Conservation (phyloP, 805 yeast genomes). For the Spencermartinsiella europaea region DNA sequence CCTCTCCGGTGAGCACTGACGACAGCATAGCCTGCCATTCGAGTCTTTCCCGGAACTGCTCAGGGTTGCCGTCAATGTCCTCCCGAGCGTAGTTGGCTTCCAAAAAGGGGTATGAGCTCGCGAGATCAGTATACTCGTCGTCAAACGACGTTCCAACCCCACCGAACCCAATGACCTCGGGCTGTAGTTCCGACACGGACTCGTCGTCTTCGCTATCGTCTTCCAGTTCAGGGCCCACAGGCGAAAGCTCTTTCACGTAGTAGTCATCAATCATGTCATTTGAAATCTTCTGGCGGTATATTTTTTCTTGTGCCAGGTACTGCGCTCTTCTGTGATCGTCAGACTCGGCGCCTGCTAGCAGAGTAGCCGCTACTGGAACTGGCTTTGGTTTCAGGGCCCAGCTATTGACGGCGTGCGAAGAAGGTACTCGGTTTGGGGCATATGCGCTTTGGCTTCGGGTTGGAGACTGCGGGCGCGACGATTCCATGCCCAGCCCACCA, state of each 20-base stretch:
- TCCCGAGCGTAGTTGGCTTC: conserved; percentile 16
- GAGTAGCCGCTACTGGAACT: neutral
- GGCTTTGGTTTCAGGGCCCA: conserved; percentile 1
- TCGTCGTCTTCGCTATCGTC: conserved; percentile 31
- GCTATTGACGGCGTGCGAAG: conserved; percentile 1
- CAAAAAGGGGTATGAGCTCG: conserved; percentile 14
- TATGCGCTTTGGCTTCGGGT: conserved; percentile 21
- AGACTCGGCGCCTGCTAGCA: neutral
- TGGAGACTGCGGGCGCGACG: conserved; percentile 18
- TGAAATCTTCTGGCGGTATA: conserved; percentile 57
- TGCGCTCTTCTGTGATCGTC: conserved; percentile 24
- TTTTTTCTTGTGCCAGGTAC: conserved; percentile 59
- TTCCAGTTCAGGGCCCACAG: conserved; percentile 31
- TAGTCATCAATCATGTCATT: conserved; percentile 64
- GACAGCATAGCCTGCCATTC: conserved; percentile 96
- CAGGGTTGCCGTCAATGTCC: conserved; percentile 25
- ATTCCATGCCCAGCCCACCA: too few relatives aligned
- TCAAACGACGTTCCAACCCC: conserved; percentile 31
- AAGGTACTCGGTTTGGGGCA: conserved; percentile 16
- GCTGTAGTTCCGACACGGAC: conserved; percentile 21
- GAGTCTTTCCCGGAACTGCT: conserved; percentile 55
- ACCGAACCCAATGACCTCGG: conserved; percentile 27
- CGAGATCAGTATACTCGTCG: conserved; percentile 27
- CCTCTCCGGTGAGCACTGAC: conserved; percentile 90
- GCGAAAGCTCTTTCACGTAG: conserved; percentile 59